These are phyloP conservation scores for Wickerhamomyces bovis DNA, from an alignment of 805 yeast species.

Conservation along the genomic window DNA sequence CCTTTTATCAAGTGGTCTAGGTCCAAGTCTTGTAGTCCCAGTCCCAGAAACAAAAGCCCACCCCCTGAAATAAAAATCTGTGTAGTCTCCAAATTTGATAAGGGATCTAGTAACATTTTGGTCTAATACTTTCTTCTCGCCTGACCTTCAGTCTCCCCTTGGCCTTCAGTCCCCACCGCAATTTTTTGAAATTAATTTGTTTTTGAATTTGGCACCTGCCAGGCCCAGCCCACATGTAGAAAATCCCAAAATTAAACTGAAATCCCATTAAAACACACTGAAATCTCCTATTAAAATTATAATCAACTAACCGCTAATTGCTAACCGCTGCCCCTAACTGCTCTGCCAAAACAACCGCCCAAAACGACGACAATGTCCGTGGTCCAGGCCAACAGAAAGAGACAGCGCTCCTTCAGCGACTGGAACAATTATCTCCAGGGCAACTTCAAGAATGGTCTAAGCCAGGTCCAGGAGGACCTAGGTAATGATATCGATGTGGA, in stretches of 20 bases:
- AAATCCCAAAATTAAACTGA: neutral
- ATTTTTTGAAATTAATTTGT: neutral
- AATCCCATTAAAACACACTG: neutral
- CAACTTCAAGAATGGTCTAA: conserved; percentile 10
- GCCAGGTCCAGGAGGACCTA: conserved; percentile 8
- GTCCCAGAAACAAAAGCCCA: no score
- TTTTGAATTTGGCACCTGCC: neutral
- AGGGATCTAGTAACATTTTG: no score
- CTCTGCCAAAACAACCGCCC: neutral
- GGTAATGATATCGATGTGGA: conserved; percentile 5
- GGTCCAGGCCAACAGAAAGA: conserved; percentile 28
- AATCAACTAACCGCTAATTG: neutral
- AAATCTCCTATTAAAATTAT: neutral
- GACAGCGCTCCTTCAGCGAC: conserved; percentile 31
- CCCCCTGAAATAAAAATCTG: no score
- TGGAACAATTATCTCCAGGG: conserved; percentile 22
- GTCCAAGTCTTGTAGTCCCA: neutral
- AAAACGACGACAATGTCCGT: conserved; percentile 13
- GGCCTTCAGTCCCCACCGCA: neutral
- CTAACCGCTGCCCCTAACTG: neutral
- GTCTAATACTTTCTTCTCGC: no score
- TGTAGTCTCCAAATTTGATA: no score
- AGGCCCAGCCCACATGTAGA: neutral
- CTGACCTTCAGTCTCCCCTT: no score
- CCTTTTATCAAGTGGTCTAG: neutral